Base-by-base conservation (phyloP, 148 eudicot genomes). In the Amaranthus hypochondriacus region DNA sequence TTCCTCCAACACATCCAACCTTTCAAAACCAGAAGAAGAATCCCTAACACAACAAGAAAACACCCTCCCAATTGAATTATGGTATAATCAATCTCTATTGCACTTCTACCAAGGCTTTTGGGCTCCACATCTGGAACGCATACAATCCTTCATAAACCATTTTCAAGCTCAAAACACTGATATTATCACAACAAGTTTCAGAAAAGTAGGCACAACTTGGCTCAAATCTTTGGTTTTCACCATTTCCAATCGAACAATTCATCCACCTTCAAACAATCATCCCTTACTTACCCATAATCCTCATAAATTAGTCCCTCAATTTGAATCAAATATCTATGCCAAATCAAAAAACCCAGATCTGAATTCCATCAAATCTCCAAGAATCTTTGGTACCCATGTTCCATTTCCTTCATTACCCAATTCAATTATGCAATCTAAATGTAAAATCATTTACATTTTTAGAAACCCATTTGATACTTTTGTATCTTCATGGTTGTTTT, bases 31-130 rank as follows among this genome's bases (percentile, higher is more conserved):
- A 4, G 70, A 74, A 13, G 55, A 76, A 42, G 64, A 76, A 46
- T 28, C 39, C 39, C 61, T 61, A 53, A 70, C 58, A 57, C 48
- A 64, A 0, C 75, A 69, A 0, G 18, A 69, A 18, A 59, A 54
- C 49, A 52, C 75, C 21, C 78, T 75, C 18, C 78, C 78, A 44
- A 64, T 69, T n/a, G 70, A 62, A 5, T 48, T 28, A 9, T 64
- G 78, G 78, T 70, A 74, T n/a, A 59, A 56, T 7, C 62, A 42
- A 52, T 49, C 10, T 39, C 72, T 71, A 21, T 28, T 79, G 66
- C 75, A 79, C 54, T 62, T 69, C 48, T 75, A 75, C 76, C 82
- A 80, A 75, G 79, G 69, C 55, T 75, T 80, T 60, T 80, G 83
- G 79, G 56, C 66, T 48, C 68, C 51, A 9, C 46, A 47, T 3